Conservation (phyloP, 2,329 filamentous ascomycete genomes). For the Westerdykella sp. region DNA sequence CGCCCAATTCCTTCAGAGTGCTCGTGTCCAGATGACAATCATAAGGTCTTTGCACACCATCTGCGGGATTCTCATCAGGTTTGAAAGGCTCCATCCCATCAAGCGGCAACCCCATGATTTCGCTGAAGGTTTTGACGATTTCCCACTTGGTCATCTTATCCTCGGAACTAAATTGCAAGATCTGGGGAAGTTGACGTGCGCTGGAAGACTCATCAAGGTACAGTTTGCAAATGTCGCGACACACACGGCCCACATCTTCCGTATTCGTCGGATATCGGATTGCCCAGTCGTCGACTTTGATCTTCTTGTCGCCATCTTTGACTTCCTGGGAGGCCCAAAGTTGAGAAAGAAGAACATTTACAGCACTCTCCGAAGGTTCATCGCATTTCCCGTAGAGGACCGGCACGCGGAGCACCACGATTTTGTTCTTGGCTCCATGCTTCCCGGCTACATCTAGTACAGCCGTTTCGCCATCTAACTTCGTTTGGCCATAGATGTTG, state of each 20-base stretch:
- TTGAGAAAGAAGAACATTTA: conserved; percentile 72
- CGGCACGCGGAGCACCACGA: conserved; percentile 69
- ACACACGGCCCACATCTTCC: conserved; percentile 75
- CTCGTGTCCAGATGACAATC: conserved; percentile 82
- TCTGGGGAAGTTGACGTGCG: conserved; percentile 53
- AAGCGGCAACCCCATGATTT: conserved; percentile 70
- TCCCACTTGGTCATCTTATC: conserved; percentile 85
- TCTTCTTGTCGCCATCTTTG: conserved; percentile 41
- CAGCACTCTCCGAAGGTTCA: conserved; percentile 66
- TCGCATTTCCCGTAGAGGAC: conserved; percentile 73
- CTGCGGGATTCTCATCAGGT: conserved; percentile 62
- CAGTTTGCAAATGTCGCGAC: conserved; percentile 64
- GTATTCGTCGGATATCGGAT: conserved; percentile 83
- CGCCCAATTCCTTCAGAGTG: conserved; percentile 64
- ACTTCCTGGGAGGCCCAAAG: conserved; percentile 68
- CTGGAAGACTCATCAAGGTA: conserved; percentile 45
- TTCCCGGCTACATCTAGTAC: conserved; percentile 55
- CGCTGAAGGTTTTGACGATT: conserved; percentile 71
- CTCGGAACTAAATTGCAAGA: conserved; percentile 82
- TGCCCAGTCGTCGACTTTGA: conserved; percentile 83
- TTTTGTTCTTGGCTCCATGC: conserved; percentile 15
- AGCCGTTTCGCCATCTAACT: conserved; percentile 63
- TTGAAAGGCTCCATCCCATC: conserved; percentile 53
- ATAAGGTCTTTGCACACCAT: conserved; percentile 71
- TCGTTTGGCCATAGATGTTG: conserved; percentile 74